phyloP scores from a whole-genome alignment of 2,329 filamentous ascomycete genomes.

The Orbilia oligospora region DNA sequence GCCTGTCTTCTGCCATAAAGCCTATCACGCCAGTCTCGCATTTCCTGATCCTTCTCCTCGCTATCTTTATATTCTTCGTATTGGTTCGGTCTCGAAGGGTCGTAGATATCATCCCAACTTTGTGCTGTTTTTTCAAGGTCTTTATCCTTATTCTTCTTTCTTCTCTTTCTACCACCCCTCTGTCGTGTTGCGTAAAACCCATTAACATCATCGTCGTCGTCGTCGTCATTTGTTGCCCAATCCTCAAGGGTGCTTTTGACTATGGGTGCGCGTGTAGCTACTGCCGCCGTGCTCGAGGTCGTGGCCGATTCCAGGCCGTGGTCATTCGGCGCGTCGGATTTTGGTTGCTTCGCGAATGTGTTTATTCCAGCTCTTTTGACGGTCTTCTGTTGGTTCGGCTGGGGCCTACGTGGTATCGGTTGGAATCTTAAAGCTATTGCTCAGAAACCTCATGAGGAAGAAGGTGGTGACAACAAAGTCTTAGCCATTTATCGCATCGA shows the following conservation, averaged over 20 bases:
- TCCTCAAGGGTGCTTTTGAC: conserved; percentile 82
- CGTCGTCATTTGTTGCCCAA: conserved; percentile 81
- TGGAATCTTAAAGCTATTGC: conserved; percentile 59
- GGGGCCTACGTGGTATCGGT: conserved; percentile 53
- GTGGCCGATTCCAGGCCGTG: conserved; percentile 57
- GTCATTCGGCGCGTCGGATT: conserved; percentile 34
- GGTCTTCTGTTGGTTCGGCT: conserved; percentile 42
- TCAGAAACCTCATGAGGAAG: conserved; percentile 32
- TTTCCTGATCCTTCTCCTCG: conserved; percentile 84
- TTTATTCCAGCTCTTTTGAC: conserved; percentile 44
- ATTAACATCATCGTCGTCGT: conserved; percentile 82
- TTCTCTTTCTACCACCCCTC: conserved; percentile 76
- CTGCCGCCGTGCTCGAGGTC: conserved; percentile 16
- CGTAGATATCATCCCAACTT: conserved; percentile 95
- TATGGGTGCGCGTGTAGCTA: conserved; percentile 66
- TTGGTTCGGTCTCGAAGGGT: conserved; percentile 84
- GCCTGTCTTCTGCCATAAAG: conserved; percentile 76
- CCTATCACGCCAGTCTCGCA: conserved; percentile 86
- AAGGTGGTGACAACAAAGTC: conserved; percentile 24
- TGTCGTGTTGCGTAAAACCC: conserved; percentile 78
- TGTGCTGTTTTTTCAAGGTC: conserved; percentile 73
- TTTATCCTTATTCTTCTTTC: conserved; percentile 83
- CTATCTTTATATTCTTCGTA: conserved; percentile 87
- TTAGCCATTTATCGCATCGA: conserved; percentile 53
- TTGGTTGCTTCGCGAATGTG: conserved; percentile 38